Base-by-base conservation (phyloP, 352 stramenopile species). In the Phytophthora foliorum region DNA sequence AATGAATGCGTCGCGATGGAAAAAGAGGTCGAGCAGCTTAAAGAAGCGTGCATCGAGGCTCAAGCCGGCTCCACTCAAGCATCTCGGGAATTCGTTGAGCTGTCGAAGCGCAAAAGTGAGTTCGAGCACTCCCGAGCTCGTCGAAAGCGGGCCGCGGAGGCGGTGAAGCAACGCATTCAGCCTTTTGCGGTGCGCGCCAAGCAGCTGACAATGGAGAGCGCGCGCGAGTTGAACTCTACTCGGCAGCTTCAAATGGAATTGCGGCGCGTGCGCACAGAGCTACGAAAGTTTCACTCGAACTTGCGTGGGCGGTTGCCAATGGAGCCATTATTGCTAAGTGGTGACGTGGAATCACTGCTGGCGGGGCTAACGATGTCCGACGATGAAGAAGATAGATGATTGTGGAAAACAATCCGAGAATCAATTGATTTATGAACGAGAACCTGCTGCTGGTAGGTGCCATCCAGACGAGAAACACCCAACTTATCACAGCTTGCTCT, bases 171-270 rank as follows among this genome's bases (percentile, higher is more conserved):
- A 57, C 76, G 76, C 9, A 78, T 89, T 17, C 81, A 89, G 48
- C 84, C 82, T 4, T 93, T 93, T 63, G 78, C 81, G 0, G 60
- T 83, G 39, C 84, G 87, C 48, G 73, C 82, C 19, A 89, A 88
- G 69, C 69, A 76, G 36, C 71, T 91, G 39, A 89, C 76, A 5
- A 56, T 87, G 53, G 75, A 84, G 44, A 91, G 75, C 52, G 78
- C 80, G 8, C 80, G 74, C 2, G 72, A 89, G 27, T 72, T 81
- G 22, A 72, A 77, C 45, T 62, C 58, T 10, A 91, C 81, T 41
- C 71, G 77, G 9, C 84, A 90, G 41, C 52, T 94, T 46, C 75
- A 90, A 57, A 67, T 76, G 57, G 84, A 93, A 44, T 46, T 92
- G 54, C 64, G 70, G 21, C 56, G 67, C 3, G 31, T 89, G 6